These are phyloP conservation scores for Whalleya microplaca DNA, from an alignment of 2,329 filamentous ascomycete genomes.

Conservation along the genomic window DNA sequence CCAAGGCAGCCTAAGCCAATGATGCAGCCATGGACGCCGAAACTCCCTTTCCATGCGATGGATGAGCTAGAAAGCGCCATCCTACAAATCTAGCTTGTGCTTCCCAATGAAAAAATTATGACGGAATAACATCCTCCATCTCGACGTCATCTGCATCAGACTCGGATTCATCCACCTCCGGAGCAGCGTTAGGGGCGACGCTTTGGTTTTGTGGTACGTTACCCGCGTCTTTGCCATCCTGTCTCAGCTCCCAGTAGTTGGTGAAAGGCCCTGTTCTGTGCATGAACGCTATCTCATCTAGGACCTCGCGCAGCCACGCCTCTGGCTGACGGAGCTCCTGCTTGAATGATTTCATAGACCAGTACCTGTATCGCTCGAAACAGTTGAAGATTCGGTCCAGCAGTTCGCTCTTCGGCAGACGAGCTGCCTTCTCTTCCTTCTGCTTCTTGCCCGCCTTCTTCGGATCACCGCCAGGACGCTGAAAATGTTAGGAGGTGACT, in stretches of 20 bases:
- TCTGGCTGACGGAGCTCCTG: conserved; percentile 82
- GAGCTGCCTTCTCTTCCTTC: conserved; percentile 60
- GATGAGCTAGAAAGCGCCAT: background rate
- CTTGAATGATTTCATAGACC: conserved; percentile 89
- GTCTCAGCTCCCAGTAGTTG: conserved; percentile 81
- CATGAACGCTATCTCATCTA: conserved; percentile 81
- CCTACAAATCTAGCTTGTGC: background rate
- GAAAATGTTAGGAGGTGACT: conserved; percentile 12
- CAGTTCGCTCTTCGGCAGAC: conserved; percentile 87
- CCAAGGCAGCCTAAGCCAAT: background rate
- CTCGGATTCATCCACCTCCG: conserved; percentile 58
- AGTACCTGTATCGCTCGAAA: conserved; percentile 88
- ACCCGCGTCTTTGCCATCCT: conserved; percentile 62
- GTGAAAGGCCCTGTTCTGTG: conserved; percentile 84
- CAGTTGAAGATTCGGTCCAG: conserved; percentile 81
- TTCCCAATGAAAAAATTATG: background rate
- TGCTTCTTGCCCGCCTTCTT: conserved; percentile 75
- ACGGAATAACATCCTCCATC: conserved; percentile 74
- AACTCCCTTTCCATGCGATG: conserved; percentile 23
- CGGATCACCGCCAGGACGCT: conserved; percentile 44
- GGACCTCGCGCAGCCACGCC: conserved; percentile 82
- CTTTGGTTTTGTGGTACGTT: conserved; percentile 57
- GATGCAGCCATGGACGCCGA: conserved; percentile 18
- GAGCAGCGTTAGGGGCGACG: conserved; percentile 48
- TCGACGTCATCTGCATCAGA: conserved; percentile 69